phyloP scores from a whole-genome alignment of 1,284 basidiomycete genomes.

The Melampsora larici-populina region DNA sequence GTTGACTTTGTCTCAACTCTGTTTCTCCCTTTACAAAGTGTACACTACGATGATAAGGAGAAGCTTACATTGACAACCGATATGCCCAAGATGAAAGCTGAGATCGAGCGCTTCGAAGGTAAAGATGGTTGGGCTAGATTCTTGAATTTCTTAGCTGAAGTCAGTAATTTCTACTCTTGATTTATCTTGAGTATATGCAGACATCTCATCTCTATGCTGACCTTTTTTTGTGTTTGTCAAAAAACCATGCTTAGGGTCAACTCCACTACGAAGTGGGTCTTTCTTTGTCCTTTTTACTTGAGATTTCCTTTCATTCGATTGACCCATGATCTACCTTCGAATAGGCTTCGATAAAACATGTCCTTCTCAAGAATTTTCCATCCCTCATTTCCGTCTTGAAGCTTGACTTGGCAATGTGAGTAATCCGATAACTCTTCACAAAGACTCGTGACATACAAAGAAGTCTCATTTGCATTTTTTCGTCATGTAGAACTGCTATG shows the following conservation, averaged over 20 bases:
- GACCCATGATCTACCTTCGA: not conserved
- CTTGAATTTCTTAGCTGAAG: conserved; percentile 55
- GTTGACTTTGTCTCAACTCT: not conserved
- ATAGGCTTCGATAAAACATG: conserved; percentile 41
- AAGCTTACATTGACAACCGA: conserved; percentile 57
- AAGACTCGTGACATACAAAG: not conserved
- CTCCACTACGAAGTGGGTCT: conserved; percentile 34
- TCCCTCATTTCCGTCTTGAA: conserved; percentile 23
- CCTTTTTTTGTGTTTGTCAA: too few species aligned
- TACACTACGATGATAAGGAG: conserved; percentile 58
- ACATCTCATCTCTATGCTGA: not conserved
- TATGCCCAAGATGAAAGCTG: conserved; percentile 56
- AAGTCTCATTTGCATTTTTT: not conserved
- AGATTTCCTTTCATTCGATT: not conserved
- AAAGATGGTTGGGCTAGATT: conserved; percentile 56
- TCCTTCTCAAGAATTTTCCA: conserved; percentile 41
- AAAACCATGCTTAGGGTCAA: conserved; percentile 1
- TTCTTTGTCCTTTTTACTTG: not conserved
- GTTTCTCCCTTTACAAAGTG: conserved; percentile 44
- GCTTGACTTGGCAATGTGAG: conserved; percentile 29
- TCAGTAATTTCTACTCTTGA: conserved; percentile 43
- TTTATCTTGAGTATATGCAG: not conserved
- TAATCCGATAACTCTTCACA: not conserved
- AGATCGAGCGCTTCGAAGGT: conserved; percentile 59
- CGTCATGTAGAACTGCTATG: conserved; percentile 21